Conservation (phyloP, 495 filamentous ascomycete genomes). For the Hypomontagnella submonticulosa region DNA sequence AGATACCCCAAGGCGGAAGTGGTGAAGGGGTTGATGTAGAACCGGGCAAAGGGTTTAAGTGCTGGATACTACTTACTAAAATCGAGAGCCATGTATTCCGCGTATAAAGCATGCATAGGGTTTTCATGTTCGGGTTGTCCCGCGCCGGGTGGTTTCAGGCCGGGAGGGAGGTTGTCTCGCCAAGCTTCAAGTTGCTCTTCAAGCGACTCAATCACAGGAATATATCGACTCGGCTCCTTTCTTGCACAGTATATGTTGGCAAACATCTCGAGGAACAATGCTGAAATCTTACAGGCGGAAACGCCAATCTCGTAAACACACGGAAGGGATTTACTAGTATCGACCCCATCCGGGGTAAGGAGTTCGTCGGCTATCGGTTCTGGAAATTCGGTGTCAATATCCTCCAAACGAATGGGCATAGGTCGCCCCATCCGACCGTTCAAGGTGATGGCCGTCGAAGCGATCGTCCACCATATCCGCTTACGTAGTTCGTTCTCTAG, state of each 20-base stretch:
- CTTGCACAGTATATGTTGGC: conserved; percentile 74
- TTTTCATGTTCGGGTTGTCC: conserved; percentile 62
- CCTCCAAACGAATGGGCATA: conserved; percentile 74
- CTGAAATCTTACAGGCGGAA: conserved; percentile 66
- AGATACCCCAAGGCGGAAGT: not conserved
- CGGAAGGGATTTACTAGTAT: conserved; percentile 61
- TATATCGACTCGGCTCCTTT: conserved; percentile 67
- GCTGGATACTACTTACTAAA: conserved; percentile 44
- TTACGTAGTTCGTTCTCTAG: conserved; percentile 79
- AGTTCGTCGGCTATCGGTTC: conserved; percentile 74
- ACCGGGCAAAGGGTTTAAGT: conserved; percentile 44
- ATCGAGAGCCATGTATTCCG: conserved; percentile 59
- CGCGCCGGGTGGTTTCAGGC: conserved; percentile 54
- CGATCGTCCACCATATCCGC: conserved; percentile 77
- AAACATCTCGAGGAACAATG: conserved; percentile 76
- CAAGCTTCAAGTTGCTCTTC: conserved; percentile 69
- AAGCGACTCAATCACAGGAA: conserved; percentile 68
- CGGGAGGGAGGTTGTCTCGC: conserved; percentile 66
- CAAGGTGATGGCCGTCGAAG: conserved; percentile 69
- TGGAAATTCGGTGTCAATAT: conserved; percentile 81
- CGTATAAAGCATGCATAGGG: conserved; percentile 63
- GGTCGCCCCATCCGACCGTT: conserved; percentile 80
- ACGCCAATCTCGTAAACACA: conserved; percentile 75
- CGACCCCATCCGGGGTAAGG: conserved; percentile 62
- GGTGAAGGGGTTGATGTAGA: not conserved